Conservation (phyloP, 495 filamentous ascomycete genomes). For the Tuber calosporum region DNA sequence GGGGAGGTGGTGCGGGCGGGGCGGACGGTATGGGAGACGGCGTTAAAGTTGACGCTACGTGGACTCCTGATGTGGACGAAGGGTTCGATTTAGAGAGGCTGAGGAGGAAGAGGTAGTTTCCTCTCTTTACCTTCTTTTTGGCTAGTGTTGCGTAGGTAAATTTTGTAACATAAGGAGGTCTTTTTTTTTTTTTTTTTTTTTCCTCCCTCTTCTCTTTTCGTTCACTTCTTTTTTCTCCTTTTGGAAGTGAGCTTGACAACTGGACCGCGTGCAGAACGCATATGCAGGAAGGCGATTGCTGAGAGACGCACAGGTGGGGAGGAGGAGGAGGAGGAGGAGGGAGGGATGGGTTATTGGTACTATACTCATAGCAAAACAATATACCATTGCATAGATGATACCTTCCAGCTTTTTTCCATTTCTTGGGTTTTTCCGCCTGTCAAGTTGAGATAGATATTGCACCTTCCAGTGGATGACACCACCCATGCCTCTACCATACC, state of each 20-base stretch:
- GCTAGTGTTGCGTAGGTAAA: not conserved
- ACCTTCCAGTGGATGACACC: not conserved
- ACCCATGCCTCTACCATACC: not conserved
- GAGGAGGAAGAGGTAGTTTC: conserved; percentile 11
- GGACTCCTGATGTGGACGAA: conserved; percentile 11
- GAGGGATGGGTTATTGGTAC: not conserved
- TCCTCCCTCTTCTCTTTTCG: not conserved
- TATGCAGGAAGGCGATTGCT: not conserved
- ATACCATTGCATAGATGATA: not conserved
- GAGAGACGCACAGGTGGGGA: not conserved
- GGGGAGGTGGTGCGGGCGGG: no score
- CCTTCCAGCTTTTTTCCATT: not conserved
- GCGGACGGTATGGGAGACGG: conserved; percentile 8
- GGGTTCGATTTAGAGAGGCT: conserved; percentile 30
- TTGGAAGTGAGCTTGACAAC: not conserved
- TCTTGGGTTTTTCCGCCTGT: not conserved
- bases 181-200: not conserved
- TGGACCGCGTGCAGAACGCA: not conserved
- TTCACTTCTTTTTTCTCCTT: no score
- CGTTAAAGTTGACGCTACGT: not conserved
- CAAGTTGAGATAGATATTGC: not conserved
- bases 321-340: not conserved
- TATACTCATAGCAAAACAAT: not conserved
- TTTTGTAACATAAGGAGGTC: not conserved
- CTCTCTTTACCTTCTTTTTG: not conserved